phyloP scores from a whole-genome alignment of 345 rosid species.

The Zanthoxylum bungeanum region DNA sequence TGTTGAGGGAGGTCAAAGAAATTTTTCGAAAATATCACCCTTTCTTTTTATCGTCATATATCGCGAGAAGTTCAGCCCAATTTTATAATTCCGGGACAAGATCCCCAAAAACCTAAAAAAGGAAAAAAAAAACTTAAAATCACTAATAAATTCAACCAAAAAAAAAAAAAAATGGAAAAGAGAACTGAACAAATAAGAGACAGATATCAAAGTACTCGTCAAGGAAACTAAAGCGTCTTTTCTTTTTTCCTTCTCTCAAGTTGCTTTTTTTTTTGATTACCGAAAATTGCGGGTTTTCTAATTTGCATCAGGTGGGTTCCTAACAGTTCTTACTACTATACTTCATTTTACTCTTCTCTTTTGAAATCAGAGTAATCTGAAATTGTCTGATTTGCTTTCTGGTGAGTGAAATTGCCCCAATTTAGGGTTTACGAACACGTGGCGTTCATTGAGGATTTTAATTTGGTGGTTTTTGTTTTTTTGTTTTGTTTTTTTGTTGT shows the following conservation, averaged over 20 bases:
- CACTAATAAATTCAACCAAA: no score
- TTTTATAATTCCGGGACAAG: slow-evolving; percentile 8
- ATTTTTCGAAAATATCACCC: not conserved
- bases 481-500: no score
- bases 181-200: slow-evolving; percentile 2
- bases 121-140: no score
- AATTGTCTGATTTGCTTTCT: slow-evolving; percentile 11
- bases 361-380: slow-evolving; percentile 13
- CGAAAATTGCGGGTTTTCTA: slow-evolving; percentile 17
- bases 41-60: no score
- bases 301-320: slow-evolving; percentile 11
- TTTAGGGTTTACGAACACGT: slow-evolving; percentile 1
- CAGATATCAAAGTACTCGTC: slow-evolving; percentile 9
- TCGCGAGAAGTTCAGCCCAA: no score
- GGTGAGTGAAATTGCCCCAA: slow-evolving; percentile 1
- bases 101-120: slow-evolving; percentile 9
- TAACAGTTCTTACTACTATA: slow-evolving; percentile 13
- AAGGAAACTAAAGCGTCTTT: not conserved
- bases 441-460: not conserved
- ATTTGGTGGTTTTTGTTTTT: not conserved
- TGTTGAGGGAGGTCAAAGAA: not conserved
- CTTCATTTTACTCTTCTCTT: not conserved
- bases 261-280: no score
- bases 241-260: not conserved
- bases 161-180: slow-evolving; percentile 16